Evolutionary conservation across 345 rosid species (phyloP).

Genomic region (Eucalyptus globulus): DNA sequence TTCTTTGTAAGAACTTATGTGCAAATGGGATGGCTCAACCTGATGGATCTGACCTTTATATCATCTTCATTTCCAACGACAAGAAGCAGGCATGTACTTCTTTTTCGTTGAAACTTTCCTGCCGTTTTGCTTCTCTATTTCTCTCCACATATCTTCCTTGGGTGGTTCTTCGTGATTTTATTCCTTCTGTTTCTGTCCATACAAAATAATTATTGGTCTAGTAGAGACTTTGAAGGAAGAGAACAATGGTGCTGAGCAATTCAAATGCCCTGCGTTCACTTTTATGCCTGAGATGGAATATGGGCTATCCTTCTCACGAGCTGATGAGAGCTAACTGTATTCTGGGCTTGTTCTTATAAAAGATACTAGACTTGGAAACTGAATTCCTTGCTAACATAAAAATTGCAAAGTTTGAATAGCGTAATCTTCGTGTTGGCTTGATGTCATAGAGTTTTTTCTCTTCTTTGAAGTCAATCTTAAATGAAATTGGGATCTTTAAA

Average conservation of each 20-base stretch:
- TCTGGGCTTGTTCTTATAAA: not conserved
- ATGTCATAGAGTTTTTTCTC: not conserved
- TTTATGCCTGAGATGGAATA: not conserved
- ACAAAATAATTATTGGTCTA: not conserved
- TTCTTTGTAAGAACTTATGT: slow-evolving; percentile 59
- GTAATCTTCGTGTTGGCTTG: not conserved
- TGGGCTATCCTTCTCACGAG: not conserved
- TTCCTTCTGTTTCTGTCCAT: not conserved
- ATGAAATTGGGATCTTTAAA: not conserved
- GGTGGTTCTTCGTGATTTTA: not conserved
- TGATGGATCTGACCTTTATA: slow-evolving; percentile 57
- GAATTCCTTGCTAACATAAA: not conserved
- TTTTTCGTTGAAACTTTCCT: not conserved
- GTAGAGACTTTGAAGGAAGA: not conserved
- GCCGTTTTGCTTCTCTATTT: not conserved
- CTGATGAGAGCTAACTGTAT: not conserved
- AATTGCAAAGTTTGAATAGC: not conserved
- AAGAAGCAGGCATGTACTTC: slow-evolving; percentile 18
- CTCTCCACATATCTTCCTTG: not conserved
- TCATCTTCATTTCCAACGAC: slow-evolving; percentile 73
- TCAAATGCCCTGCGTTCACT: not conserved
- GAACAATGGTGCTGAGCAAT: not conserved
- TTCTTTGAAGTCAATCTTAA: not conserved
- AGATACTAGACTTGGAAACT: not conserved
- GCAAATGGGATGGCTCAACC: slow-evolving; percentile 36